Conservation (phyloP, 129 eudicot species). For the Helichrysum umbraculigerum region DNA sequence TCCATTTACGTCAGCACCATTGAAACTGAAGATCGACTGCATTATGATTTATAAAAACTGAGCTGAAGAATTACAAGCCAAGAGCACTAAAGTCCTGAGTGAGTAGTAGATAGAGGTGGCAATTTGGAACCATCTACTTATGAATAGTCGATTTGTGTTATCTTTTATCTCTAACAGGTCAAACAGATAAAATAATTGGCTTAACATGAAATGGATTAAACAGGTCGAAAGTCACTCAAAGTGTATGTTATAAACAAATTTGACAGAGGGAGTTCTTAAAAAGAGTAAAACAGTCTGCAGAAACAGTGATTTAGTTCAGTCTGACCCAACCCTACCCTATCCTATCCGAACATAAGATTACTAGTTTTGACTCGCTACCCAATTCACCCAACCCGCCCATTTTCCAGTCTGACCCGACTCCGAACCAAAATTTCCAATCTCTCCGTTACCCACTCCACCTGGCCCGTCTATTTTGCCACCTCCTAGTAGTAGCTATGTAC, state of each 20-base stretch:
- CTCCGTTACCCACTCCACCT: neutral
- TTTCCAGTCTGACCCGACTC: neutral
- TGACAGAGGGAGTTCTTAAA: neutral
- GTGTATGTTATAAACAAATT: neutral
- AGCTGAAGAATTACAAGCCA: neutral
- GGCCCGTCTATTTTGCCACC: neutral
- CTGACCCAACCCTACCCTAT: neutral
- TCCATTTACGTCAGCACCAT: constrained; percentile 86
- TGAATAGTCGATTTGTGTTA: neutral
- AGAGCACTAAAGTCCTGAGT: neutral
- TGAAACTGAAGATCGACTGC: constrained; percentile 97
- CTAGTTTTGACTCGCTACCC: neutral
- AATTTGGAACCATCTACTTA: neutral
- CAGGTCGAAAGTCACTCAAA: neutral
- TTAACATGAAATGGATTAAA: neutral
- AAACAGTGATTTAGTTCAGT: neutral
- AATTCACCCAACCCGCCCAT: neutral
- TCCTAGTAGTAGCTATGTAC: constrained; percentile 30
- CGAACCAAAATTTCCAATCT: neutral
- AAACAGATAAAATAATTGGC: neutral
- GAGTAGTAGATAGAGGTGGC: neutral
- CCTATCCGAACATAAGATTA: neutral
- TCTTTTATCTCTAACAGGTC: neutral
- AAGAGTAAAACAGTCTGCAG: neutral
- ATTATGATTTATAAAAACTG: constrained; percentile 22